phyloP scores from a whole-genome alignment of 2,329 filamentous ascomycete species.

The Colletotrichum lupini region DNA sequence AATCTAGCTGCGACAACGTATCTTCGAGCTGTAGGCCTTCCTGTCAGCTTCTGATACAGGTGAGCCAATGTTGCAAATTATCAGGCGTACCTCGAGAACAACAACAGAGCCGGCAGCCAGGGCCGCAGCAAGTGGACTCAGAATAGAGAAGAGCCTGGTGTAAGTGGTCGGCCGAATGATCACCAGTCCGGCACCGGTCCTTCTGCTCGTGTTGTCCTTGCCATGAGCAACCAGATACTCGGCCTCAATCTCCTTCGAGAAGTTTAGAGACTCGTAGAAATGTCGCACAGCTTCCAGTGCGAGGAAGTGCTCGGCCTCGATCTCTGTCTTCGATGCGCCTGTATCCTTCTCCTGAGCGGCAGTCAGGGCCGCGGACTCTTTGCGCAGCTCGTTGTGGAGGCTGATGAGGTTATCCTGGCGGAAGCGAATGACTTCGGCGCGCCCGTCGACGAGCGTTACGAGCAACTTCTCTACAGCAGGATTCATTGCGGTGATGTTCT shows the following conservation, averaged over 20 bases:
- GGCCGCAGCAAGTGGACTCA: constrained; percentile 41
- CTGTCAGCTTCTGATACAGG: not conserved
- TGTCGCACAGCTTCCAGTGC: constrained; percentile 51
- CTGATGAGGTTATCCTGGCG: constrained; percentile 56
- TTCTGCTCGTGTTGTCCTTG: constrained; percentile 22
- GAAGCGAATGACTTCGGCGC: constrained; percentile 56
- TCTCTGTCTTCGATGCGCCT: constrained; percentile 35
- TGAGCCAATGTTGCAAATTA: constrained; percentile 34
- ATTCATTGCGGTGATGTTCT: constrained; percentile 2
- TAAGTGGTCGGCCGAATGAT: constrained; percentile 41
- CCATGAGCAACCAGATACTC: constrained; percentile 38
- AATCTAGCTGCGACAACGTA: constrained; percentile 22
- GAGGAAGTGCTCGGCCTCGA: constrained; percentile 53
- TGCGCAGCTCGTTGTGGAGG: constrained; percentile 51
- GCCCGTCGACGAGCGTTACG: constrained; percentile 55
- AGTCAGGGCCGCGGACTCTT: constrained; percentile 47
- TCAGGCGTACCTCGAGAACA: constrained; percentile 39
- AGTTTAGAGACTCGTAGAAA: constrained; percentile 52
- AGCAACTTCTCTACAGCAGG: constrained; percentile 41
- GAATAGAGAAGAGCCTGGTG: constrained; percentile 41
- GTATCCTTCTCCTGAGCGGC: constrained; percentile 54
- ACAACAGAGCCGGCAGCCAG: constrained; percentile 44
- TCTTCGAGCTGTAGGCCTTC: constrained; percentile 17
- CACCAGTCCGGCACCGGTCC: constrained; percentile 37
- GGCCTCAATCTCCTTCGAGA: constrained; percentile 35